Conservation (phyloP, 1,284 basidiomycete genomes). For the Naganishia cerealis region DNA sequence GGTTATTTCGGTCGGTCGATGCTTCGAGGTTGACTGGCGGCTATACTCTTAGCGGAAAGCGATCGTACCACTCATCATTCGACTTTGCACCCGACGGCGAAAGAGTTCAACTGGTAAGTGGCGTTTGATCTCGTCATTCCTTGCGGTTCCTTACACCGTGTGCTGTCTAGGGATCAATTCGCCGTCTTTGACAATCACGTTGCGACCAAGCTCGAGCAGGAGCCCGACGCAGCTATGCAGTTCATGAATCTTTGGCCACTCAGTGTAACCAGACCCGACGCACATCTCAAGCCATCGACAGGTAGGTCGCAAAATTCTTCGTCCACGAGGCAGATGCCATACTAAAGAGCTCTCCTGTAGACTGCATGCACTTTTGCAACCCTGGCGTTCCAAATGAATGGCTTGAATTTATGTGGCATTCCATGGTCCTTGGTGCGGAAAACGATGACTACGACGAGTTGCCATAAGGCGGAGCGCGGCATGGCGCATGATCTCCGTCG, state of each 20-base stretch:
- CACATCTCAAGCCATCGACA: constrained; percentile 23
- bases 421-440: constrained; percentile 18
- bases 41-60: constrained; percentile 12
- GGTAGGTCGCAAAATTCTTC: background rate
- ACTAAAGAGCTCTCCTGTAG: background rate
- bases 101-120: constrained; percentile 29
- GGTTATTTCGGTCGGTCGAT: too few species aligned
- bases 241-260: constrained; percentile 30
- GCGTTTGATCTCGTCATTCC: background rate
- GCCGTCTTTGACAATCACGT: constrained; percentile 5
- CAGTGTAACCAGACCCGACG: constrained; percentile 26
- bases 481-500: background rate
- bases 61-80: constrained; percentile 22
- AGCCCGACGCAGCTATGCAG: constrained; percentile 1
- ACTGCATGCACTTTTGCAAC: constrained; percentile 26
- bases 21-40: background rate
- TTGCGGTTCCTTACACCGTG: background rate
- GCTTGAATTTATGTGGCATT: constrained; percentile 21
- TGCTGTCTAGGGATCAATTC: constrained; percentile 12
- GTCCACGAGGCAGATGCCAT: background rate
- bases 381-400: constrained; percentile 19
- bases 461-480: background rate
- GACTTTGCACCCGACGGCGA: constrained; percentile 12
- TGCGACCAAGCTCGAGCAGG: background rate
- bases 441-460: constrained; percentile 30